A percentile compares a stretch with the other conserved stretches of the same genome.
Evolutionary conservation across 345 rosid genomes (phyloP).

Genomic region (Syzygium jambos): DNA sequence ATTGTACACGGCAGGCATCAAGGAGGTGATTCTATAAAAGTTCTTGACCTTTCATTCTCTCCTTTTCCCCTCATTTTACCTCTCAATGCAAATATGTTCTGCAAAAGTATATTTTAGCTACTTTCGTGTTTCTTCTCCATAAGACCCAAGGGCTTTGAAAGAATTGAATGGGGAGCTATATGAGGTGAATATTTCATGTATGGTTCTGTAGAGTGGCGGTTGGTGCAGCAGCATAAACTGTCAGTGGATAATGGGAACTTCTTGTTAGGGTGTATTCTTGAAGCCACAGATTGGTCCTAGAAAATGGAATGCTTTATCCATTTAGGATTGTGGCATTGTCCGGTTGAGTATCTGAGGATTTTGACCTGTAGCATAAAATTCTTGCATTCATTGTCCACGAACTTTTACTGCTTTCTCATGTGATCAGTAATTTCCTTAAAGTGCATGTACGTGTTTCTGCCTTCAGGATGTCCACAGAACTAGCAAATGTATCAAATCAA

Average conservation of each 20-base stretch:
- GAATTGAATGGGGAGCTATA: neutral
- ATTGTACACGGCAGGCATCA: slow-evolving; percentile 52
- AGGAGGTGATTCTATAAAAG: slow-evolving; percentile 25
- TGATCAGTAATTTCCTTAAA: neutral
- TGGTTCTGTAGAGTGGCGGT: neutral
- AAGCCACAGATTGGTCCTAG: neutral
- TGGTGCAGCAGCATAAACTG: neutral
- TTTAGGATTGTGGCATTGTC: neutral
- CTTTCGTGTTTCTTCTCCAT: neutral
- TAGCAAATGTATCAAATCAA: slow-evolving; percentile 24
- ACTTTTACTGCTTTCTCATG: neutral
- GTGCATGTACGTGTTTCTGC: neutral
- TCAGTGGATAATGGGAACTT: neutral
- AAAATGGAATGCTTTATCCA: neutral
- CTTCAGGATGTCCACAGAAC: slow-evolving; percentile 53
- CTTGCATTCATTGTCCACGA: neutral
- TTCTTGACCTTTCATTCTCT: neutral
- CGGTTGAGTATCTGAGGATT: neutral
- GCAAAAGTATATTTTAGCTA: neutral
- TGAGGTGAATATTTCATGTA: neutral
- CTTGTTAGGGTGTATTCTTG: neutral
- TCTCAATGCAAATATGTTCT: neutral
- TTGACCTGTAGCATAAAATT: neutral
- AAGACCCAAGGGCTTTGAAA: neutral
- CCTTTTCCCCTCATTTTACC: neutral